phyloP scores from a whole-genome alignment of 1,284 basidiomycete species.

The Kalmanozyma brasiliensis region DNA sequence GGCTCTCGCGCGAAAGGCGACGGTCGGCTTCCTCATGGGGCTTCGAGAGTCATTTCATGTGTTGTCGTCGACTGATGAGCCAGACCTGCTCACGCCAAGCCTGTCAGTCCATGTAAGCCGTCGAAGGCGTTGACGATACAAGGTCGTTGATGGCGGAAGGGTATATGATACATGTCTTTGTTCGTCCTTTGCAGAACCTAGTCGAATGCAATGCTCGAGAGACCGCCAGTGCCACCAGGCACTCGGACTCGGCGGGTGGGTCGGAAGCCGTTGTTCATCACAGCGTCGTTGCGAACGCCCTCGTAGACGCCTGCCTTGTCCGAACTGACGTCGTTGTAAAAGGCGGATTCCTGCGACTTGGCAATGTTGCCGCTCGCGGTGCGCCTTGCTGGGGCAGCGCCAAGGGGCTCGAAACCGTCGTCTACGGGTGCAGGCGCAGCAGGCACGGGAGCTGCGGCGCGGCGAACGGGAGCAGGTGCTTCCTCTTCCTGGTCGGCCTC shows the following conservation, averaged over 20 bases:
- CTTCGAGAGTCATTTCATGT: too few relatives aligned
- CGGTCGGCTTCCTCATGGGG: too few relatives aligned
- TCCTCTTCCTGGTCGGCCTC: constrained; percentile 39
- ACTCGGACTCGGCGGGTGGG: constrained; percentile 55
- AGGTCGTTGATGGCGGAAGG: constrained; percentile 4
- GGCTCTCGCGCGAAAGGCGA: too few relatives aligned
- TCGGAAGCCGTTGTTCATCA: constrained; percentile 55
- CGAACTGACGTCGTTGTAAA: constrained; percentile 18
- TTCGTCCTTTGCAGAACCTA: constrained; percentile 4
- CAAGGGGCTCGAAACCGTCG: constrained; percentile 35
- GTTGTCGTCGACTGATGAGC: too few relatives aligned
- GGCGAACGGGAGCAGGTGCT: constrained; percentile 2
- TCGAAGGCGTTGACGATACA: too few relatives aligned
- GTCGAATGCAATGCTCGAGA: constrained; percentile 53
- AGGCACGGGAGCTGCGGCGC: constrained; percentile 3
- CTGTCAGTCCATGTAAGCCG: too few relatives aligned
- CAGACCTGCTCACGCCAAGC: too few relatives aligned
- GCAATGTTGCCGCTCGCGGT: constrained; percentile 33
- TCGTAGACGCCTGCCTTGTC: constrained; percentile 43
- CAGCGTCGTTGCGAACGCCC: constrained; percentile 42
- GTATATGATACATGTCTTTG: constrained; percentile 17
- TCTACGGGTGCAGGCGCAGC: constrained; percentile 16
- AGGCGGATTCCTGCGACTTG: constrained; percentile 23
- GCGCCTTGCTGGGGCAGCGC: constrained; percentile 27
- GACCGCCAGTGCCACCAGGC: constrained; percentile 53